Evolutionary conservation across 2,329 filamentous ascomycete species (phyloP), one percentile per base, ranked within the genome.

Genomic region (Fragosphaeria purpurea): DNA sequence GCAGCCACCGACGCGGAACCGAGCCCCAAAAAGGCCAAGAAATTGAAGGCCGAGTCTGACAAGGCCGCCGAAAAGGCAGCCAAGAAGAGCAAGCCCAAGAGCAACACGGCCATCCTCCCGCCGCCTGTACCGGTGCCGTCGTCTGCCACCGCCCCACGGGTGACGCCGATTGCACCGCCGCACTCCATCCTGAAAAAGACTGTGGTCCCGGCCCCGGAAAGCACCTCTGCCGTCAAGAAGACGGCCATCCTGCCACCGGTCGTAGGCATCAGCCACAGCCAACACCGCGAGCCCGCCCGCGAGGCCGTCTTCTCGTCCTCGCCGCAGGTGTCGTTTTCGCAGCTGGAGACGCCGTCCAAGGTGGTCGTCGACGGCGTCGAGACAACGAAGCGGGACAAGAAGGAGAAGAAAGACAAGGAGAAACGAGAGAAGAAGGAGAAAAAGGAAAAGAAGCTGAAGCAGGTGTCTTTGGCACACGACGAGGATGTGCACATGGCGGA

Each of bases 141-240:
- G 4, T 22, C 22, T 22, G 22, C 38, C 39, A 5, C 13, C 43
- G 3, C 38, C 44, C 6, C 53, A 13, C 60, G 59, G 53, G 50
- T 60, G 48, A 63, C 61, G 9, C 61, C 61, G 1, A 50, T 54
- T 59, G 32, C 39, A 30, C 59, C 61, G 9, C 60, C 54, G 10
- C 32, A 56, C 13, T 56, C 50, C 3, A 32, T 30, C 4, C 32
- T 45, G 6, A 51, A 47, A 4, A 42, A 35, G 41, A 11, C 40
- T 9, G 32, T 38, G 30, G 22, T 11, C 11, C 9, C 31, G 32
- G 7, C 40, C 41, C 11, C 48, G 30, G n/a, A 42, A 12, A 8
- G 44, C 35, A 12, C 40, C 13, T 4, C 41, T 13, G 11, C 33
- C 4, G 22, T 31, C 39, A 54, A 51, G 49, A 12, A 41, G 37